Evolutionary conservation across 768 basidiomycete genomes (phyloP).

Genomic region (Lactarius hengduanensis): DNA sequence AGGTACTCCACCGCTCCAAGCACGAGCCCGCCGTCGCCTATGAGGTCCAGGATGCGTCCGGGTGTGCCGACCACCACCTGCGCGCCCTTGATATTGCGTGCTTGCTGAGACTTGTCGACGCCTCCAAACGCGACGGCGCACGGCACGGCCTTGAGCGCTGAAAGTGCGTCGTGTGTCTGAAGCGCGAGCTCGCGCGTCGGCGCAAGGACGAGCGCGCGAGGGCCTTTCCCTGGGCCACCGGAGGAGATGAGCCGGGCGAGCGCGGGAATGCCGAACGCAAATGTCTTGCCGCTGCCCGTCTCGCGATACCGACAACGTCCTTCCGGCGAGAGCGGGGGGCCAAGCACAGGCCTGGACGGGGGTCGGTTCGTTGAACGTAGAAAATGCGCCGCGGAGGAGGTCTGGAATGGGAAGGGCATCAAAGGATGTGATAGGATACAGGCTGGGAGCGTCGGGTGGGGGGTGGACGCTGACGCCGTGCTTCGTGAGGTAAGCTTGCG

Average conservation of each 20-base stretch:
- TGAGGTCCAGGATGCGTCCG: conserved; percentile 89
- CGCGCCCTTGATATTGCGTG: conserved; percentile 59
- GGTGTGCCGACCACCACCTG: conserved; percentile 94
- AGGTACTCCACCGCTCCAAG: conserved; percentile 87
- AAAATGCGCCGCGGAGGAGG: conserved; percentile 60
- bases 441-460: conserved; percentile 43
- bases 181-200: conserved; percentile 96
- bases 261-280: conserved; percentile 94
- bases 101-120: conserved; percentile 85
- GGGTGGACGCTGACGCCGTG: conserved; percentile 74
- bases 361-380: conserved; percentile 80
- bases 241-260: conserved; percentile 59
- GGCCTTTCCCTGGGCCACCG: conserved; percentile 34
- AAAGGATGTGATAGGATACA: conserved; percentile 73
- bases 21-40: conserved; percentile 82
- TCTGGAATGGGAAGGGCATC: conserved; percentile 65
- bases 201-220: conserved; percentile 71
- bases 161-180: conserved; percentile 87
- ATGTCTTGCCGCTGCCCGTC: conserved; percentile 96
- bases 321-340: conserved; percentile 76
- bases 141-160: conserved; percentile 68
- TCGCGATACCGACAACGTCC: conserved; percentile 98
- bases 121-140: conserved; percentile 94
- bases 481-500: conserved; percentile 54
- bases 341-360: conserved; percentile 96